Evolutionary conservation across 1,139 yeast genomes (phyloP), one percentile per base, ranked within the genome.

Genomic region (Geotrichum aggregatum): DNA sequence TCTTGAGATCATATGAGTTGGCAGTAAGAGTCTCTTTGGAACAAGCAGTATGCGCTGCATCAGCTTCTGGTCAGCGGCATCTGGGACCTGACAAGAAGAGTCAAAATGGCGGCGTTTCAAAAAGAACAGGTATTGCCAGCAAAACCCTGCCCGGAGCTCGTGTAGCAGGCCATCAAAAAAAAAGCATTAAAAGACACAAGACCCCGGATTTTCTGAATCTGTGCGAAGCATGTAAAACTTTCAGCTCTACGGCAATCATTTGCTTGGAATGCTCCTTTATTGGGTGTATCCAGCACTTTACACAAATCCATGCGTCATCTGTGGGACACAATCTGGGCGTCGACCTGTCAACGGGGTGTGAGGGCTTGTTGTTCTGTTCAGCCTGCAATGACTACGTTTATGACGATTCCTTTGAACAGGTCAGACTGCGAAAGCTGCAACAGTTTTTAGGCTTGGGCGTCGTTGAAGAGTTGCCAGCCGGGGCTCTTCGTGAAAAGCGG

Each of bases 251-350:
- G 6, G 43, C 52, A 3, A 34, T 78, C 59, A 78, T 85, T 71
- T 89, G 97, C 68, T 70, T 89, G 46, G 94, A 87, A 63, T 89
- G 97, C 66, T 84, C 92, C 1, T 83, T 80, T 63, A 81, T 85
- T 51, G 95, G 95, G 1, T 89, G 97, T 65, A 73, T 78, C 69
- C 66, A 72, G 38, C 95, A 87, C 69, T 56, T 57, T 28, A 83
- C 85, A 30, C 69, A 73, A 53, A 65, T 69, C 19, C 96, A 89
- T 70, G 81, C 81, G 42, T 77, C 77, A 60, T 65, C 71, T 34
- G 72, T 76, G 16, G 83, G 82, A 47, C 98, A 91, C 71, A 70
- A 78, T 22, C 83, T 91, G 66, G 95, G 91, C 58, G 72, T 65
- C 16, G 64, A 62, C 49, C 28, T 65, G 44, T 47, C 58, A 2